phyloP scores from a whole-genome alignment of 495 filamentous ascomycete genomes.

The Penicillium robsamsonii region DNA sequence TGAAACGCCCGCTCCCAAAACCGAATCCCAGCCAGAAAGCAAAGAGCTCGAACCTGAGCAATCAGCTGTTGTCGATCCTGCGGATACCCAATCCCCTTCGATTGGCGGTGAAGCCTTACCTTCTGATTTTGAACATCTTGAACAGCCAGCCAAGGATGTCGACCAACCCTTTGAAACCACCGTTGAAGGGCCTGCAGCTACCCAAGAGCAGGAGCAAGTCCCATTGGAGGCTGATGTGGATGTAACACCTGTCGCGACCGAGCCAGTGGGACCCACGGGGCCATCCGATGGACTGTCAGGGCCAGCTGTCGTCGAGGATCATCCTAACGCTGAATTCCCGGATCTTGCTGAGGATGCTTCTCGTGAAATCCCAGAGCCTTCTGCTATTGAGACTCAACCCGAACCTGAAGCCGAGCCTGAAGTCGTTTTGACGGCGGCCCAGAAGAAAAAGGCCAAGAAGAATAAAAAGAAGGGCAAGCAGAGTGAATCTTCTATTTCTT shows the following conservation, averaged over 20 bases:
- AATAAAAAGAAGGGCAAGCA: slow-evolving; percentile 35
- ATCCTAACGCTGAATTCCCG: neutral
- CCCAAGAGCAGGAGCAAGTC: slow-evolving; percentile 7
- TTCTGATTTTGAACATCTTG: slow-evolving; percentile 10
- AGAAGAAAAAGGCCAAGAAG: slow-evolving; percentile 43
- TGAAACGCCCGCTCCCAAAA: slow-evolving; percentile 17
- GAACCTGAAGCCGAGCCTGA: slow-evolving; percentile 21
- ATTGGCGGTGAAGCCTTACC: slow-evolving; percentile 25
- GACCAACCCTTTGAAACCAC: slow-evolving; percentile 6
- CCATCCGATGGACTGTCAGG: neutral
- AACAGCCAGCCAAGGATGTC: neutral
- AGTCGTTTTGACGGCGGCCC: slow-evolving; percentile 19
- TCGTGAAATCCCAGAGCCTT: slow-evolving; percentile 8
- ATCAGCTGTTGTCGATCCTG: slow-evolving; percentile 13
- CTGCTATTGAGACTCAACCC: slow-evolving; percentile 3
- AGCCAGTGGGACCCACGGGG: neutral
- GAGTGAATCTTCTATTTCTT: slow-evolving; percentile 17
- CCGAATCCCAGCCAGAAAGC: slow-evolving; percentile 15
- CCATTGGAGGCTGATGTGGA: slow-evolving; percentile 5
- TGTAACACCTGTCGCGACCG: neutral
- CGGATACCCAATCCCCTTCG: slow-evolving; percentile 15
- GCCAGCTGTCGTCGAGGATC: neutral
- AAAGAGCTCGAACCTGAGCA: slow-evolving; percentile 18
- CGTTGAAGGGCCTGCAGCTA: slow-evolving; percentile 5
- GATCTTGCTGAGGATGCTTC: neutral